Base-by-base conservation (phyloP, 805 yeast genomes). In the Ogataea paraovalis region DNA sequence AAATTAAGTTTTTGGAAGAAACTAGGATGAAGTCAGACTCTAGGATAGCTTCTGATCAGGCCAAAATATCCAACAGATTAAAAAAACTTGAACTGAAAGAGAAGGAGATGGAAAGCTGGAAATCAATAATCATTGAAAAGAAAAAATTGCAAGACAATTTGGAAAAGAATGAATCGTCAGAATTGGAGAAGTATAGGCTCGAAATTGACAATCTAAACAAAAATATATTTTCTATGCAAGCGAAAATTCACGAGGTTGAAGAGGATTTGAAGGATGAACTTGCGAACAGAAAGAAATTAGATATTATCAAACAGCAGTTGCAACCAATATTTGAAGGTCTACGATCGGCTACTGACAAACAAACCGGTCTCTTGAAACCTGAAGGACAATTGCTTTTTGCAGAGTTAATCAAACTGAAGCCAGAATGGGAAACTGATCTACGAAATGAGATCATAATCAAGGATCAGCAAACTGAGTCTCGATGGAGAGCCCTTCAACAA, bases 1-100 rank as follows among this genome's bases (percentile, higher is more conserved):
- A 73, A 46, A 69, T 70, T 38, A 69, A 71, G 42, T 64, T 66
- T 53, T 49, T 72, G 18, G 78, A 73, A 52, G 76, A 71, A 43
- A 60, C 70, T 3, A 67, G 71, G 50, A 60, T 71, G 47, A 60
- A 64, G 28, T 57, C 70, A 5, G 72, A 67, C 39, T 47, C 57
- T 39, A 64, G 71, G 49, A 66, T 68, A 13, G 51, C 68, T 0
- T 66, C 68, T 20, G 69, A 65, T 43, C 66, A 65, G 42, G 48
- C 57, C 28, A 58, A 60, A 28, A 50, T 70, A 28, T 48, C 54
- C 4, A 56, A 57, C 6, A 64, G 67, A 43, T 32, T 46, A 19
- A 64, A 62, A 30, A 58, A 57, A 9, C 59, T 73, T 23, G 66
- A 60, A 18, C 60, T 63, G 27, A 71, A 67, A 61, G 62, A 64